Base-by-base conservation (phyloP, 2,329 filamentous ascomycete genomes). In the Cladophialophora yegresii region DNA sequence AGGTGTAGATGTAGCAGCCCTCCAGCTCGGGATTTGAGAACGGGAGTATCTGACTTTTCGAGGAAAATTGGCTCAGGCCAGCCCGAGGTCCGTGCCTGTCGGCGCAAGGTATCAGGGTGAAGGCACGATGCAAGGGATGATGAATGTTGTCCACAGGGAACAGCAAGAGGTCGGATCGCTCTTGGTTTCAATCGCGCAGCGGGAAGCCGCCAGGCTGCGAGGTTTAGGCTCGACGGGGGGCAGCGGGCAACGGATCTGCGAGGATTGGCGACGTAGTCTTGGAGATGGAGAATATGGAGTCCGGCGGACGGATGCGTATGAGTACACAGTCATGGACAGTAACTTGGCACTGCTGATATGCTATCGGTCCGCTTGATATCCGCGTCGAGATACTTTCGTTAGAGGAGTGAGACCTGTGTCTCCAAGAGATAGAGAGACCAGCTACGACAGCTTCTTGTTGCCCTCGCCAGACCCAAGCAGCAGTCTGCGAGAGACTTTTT, bases 281-380 rank as follows among this genome's bases (percentile, higher is more conserved):
- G 58, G 62, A 55, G 47, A 53, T 43, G 32, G 57, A 23, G 12
- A 59, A 28, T 36, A 59, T 59, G 57, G 57, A 59, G 57, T 47
- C 57, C 22, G 28, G 57, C 57, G 57, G 57, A 26, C 30, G 57
- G 47, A 30, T 23, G 47, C 47, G 55, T 30, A 26, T 28, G 26
- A 28, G 26, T 6, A 28, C 26, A 28, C 26, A 6, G 26, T 28
- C 26, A 59, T 45, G 40, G 43, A 36, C 9, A 30, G 45, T 49
- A 54, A 54, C 51, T 54, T 33, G 30, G 51, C 51, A 33, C 16
- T 54, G 22, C 43, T 40, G 16, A 20, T 28, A 8, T 43, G 55
- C 55, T 49, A 58, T 43, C 63, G 63, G 63, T 61, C 58, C 58
- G 63, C 36, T 61, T 26, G 54, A 61, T 57, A 65, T 61, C 63